phyloP scores from a whole-genome alignment of 345 rosid species.

The Citrus glauca region DNA sequence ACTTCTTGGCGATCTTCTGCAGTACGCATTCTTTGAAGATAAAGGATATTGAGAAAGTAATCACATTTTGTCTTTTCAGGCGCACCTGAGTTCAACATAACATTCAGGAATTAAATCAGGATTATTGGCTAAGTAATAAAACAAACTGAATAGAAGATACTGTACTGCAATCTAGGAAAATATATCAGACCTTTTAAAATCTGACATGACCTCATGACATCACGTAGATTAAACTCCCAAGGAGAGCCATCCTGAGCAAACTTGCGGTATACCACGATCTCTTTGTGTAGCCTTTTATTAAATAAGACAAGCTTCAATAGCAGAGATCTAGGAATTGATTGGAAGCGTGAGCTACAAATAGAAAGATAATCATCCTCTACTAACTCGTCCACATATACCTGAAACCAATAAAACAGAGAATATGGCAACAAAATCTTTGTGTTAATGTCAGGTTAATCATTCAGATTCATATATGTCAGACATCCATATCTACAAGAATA shows the following conservation, averaged over 20 bases:
- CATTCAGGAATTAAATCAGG: not conserved
- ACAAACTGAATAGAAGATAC: not conserved
- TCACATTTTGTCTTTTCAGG: constrained; percentile 30
- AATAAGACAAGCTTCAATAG: constrained; percentile 74
- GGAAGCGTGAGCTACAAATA: constrained; percentile 74
- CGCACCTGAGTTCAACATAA: constrained; percentile 37
- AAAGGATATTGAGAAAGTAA: constrained; percentile 71
- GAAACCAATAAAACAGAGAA: constrained; percentile 23
- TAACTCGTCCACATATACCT: constrained; percentile 91
- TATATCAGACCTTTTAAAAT: constrained; percentile 57
- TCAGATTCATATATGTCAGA: not conserved
- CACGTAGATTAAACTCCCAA: constrained; percentile 98
- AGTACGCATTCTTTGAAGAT: constrained; percentile 94
- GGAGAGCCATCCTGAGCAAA: constrained; percentile 93
- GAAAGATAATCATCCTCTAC: constrained; percentile 79
- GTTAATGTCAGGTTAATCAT: constrained; percentile 1
- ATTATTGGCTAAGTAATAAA: not conserved
- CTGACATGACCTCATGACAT: constrained; percentile 85
- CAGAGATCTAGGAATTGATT: constrained; percentile 54
- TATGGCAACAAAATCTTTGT: not conserved
- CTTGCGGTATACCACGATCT: constrained; percentile 61
- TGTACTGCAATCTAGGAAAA: not conserved
- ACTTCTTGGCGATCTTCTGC: constrained; percentile 78
- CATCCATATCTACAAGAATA: not conserved
- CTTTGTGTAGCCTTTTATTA: constrained; percentile 76